These are phyloP conservation scores for Kluyveromyces sp. DNA, from an alignment of 1,139 yeast species.

Conservation along the genomic window DNA sequence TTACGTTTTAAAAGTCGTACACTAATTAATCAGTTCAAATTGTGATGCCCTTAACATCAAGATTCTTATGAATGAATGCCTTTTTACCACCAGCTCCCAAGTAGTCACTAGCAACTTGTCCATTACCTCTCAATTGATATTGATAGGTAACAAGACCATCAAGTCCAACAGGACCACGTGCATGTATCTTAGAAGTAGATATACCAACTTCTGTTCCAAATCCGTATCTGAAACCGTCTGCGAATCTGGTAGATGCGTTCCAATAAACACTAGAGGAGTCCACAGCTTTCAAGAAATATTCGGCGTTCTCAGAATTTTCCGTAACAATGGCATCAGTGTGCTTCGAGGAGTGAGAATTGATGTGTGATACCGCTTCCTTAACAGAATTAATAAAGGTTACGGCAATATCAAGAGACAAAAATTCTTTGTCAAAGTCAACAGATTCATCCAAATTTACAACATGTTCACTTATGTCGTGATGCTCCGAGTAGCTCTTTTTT, in stretches of 20 bases:
- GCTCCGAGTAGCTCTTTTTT: constrained; percentile 18
- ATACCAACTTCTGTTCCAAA: constrained; percentile 99
- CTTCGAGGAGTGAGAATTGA: constrained; percentile 85
- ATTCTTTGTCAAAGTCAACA: constrained; percentile 74
- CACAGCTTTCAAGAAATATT: constrained; percentile 69
- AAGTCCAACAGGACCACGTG: constrained; percentile 96
- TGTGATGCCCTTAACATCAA: constrained; percentile 32
- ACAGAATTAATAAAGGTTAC: constrained; percentile 53
- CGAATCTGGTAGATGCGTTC: constrained; percentile 95
- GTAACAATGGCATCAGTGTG: constrained; percentile 94
- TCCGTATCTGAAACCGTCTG: constrained; percentile 97
- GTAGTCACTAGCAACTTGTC: constrained; percentile 88
- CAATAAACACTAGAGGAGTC: constrained; percentile 98
- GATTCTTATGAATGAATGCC: constrained; percentile 66
- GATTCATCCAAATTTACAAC: constrained; percentile 42
- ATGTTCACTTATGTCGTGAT: constrained; percentile 24
- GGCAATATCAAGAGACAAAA: constrained; percentile 73
- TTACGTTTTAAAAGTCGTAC: not conserved
- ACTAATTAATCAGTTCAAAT: constrained; percentile 9
- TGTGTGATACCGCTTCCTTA: constrained; percentile 69
- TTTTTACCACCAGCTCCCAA: constrained; percentile 86
- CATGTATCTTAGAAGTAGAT: constrained; percentile 92
- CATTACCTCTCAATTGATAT: constrained; percentile 83
- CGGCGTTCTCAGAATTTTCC: constrained; percentile 60
- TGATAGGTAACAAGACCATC: constrained; percentile 96